Conservation (phyloP, 2,329 filamentous ascomycete genomes). For the Stagonosporopsis chrysanthemi region DNA sequence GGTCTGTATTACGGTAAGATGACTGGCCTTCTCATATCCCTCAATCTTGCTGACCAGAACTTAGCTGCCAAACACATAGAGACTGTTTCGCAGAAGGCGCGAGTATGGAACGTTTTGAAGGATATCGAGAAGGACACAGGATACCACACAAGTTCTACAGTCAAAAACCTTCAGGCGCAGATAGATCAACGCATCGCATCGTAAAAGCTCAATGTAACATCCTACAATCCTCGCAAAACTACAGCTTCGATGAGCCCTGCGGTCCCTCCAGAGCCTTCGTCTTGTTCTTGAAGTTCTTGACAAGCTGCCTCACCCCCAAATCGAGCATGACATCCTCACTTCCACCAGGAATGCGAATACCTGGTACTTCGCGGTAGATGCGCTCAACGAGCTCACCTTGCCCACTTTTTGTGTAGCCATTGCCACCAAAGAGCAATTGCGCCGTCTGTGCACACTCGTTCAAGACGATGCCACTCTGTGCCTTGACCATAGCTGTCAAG, state of each 20-base stretch:
- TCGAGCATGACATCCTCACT: conserved; percentile 78
- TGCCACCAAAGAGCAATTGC: conserved; percentile 75
- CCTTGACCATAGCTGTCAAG: conserved; percentile 75
- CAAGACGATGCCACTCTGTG: conserved; percentile 73
- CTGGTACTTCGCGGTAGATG: conserved; percentile 71
- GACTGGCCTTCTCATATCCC: background rate
- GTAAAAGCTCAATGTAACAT: background rate
- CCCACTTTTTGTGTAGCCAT: conserved; percentile 73
- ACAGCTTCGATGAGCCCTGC: conserved; percentile 54
- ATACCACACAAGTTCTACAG: conserved; percentile 39
- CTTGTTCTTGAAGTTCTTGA: conserved; percentile 71
- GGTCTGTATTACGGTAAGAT: conserved; percentile 43
- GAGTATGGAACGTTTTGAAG: conserved; percentile 43
- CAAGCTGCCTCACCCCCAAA: conserved; percentile 71
- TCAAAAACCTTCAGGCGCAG: conserved; percentile 38
- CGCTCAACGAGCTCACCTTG: conserved; percentile 75
- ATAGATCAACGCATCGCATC: conserved; percentile 25
- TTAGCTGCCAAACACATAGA: conserved; percentile 47
- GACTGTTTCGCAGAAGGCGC: conserved; percentile 42
- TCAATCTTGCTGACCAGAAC: background rate
- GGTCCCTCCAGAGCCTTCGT: conserved; percentile 60
- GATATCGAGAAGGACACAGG: conserved; percentile 44
- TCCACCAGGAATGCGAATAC: conserved; percentile 68
- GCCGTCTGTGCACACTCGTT: conserved; percentile 75
- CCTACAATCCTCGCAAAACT: background rate